Evolutionary conservation across 1,284 basidiomycete species (phyloP).

Genomic region (Apiotrichum gracile): DNA sequence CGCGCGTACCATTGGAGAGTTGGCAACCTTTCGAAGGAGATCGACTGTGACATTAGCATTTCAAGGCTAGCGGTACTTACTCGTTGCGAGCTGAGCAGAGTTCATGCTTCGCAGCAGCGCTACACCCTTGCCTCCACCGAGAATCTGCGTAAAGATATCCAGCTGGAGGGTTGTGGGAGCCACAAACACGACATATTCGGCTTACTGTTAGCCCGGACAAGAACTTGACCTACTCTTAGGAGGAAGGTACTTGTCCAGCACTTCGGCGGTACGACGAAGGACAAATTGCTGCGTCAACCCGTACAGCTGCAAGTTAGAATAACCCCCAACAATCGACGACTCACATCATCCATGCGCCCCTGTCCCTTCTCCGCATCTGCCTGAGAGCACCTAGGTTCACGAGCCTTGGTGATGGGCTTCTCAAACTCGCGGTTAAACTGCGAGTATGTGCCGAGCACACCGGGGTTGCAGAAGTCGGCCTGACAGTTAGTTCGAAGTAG

Average conservation of each 20-base stretch:
- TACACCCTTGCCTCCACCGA: conserved; percentile 54
- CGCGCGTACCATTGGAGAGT: conserved; percentile 64
- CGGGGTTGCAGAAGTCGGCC: conserved; percentile 92
- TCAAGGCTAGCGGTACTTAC: conserved; percentile 47
- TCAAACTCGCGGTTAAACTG: conserved; percentile 79
- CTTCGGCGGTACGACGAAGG: conserved; percentile 73
- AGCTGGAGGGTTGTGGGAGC: conserved; percentile 76
- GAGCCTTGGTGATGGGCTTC: conserved; percentile 78
- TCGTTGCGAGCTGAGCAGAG: conserved; percentile 73
- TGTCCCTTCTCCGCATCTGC: conserved; percentile 71
- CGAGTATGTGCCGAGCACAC: conserved; percentile 63
- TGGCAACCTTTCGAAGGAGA: conserved; percentile 79
- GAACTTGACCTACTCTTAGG: conserved; percentile 67
- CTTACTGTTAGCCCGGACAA: conserved; percentile 48
- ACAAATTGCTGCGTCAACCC: conserved; percentile 79
- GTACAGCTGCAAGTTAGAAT: conserved; percentile 55
- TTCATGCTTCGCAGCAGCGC: conserved; percentile 61
- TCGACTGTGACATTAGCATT: conserved; percentile 27
- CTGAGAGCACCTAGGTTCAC: conserved; percentile 65
- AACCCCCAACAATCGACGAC: conserved; percentile 4
- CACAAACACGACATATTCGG: conserved; percentile 90
- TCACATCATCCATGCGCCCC: conserved; percentile 64
- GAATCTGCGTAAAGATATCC: conserved; percentile 63
- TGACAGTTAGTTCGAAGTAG: conserved; percentile 34
- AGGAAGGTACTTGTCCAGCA: conserved; percentile 78